Base-by-base conservation (phyloP, 2,329 filamentous ascomycete genomes). In the Arachnomyces sp. region DNA sequence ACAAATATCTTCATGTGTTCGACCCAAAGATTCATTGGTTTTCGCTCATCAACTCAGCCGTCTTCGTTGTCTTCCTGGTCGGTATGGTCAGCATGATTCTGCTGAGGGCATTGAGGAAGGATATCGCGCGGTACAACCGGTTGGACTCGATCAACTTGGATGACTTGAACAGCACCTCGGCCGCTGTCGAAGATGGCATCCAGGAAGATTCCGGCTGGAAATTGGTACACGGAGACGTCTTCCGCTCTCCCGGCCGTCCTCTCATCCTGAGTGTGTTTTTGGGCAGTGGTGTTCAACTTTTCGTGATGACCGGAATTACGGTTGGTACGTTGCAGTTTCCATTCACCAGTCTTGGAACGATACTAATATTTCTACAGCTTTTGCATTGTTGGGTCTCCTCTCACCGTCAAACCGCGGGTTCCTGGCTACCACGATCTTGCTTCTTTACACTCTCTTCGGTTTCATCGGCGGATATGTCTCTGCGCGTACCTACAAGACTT, bases 11-110 rank as follows among this genome's bases (percentile, higher is more conserved):
- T 28, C 90, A 96, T 57, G 90, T 98, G 21, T 93, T 89, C 58
- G 89, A 96, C 62, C 89, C 92, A 38, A 93, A 92, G 71, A 96
- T 98, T 53, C 92, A 98, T 64, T 98, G 92, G 92, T 95, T 96
- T 70, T 95, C 89, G 44, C 79, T 98, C 36, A 85, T 96, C 66
- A 95, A 95, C 65, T 95, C 89, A 28, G 86, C 92, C 36, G 81
- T 96, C 33, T 94, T 98, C 46, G 89, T 98, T 37, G 75, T 95
- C 36, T 92, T 96, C 65, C 73, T 96, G 31, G 82, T 90, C 28
- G 78, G 88, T 34, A 95, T 92, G 53, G 92, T 98, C 48, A 83
- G 84, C 63, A 94, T 89, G n/a, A 86, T 96, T 34, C 73, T 98
- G 12, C 72, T 94, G 41, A 79, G 90, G 39, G 88, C 90, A 1